Conservation (phyloP, 2,329 filamentous ascomycete species). For the Fusarium sp. region DNA sequence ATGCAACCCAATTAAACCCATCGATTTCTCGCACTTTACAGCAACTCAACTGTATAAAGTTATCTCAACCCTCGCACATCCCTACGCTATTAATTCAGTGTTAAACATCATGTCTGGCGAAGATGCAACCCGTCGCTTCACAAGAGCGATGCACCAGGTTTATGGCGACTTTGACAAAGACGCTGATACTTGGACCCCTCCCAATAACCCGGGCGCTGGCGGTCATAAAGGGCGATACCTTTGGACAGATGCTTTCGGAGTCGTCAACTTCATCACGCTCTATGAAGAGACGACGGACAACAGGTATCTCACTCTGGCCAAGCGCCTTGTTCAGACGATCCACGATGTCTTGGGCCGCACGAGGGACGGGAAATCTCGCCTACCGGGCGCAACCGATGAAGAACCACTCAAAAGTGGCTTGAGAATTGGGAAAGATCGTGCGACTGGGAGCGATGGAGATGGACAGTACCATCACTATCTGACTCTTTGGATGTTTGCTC, state of each 20-base stretch:
- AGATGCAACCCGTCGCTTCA: constrained; percentile 45
- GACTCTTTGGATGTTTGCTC: constrained; percentile 72
- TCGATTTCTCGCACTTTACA: neutral
- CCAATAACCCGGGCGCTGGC: constrained; percentile 58
- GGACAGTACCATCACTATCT: constrained; percentile 73
- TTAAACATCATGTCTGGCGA: neutral
- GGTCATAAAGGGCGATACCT: constrained; percentile 69
- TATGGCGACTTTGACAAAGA: constrained; percentile 52
- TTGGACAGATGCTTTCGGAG: constrained; percentile 71
- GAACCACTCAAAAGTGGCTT: constrained; percentile 66
- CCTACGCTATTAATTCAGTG: neutral
- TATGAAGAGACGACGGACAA: constrained; percentile 52
- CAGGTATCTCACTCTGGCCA: constrained; percentile 62
- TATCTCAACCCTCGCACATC: neutral
- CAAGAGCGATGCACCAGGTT: constrained; percentile 52
- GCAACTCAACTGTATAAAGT: neutral
- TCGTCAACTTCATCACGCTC: constrained; percentile 69
- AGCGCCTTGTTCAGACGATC: constrained; percentile 61
- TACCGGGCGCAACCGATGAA: constrained; percentile 63
- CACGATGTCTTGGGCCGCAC: constrained; percentile 65
- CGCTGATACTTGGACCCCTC: constrained; percentile 58
- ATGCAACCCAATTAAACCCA: neutral
- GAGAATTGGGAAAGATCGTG: constrained; percentile 67
- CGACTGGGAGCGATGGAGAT: constrained; percentile 62
- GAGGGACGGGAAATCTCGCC: constrained; percentile 58